Percentiles rank a stretch among this genome's conserved stretches.
Conservation (phyloP, 2,329 filamentous ascomycete genomes). For the Hypoxylon sp. region DNA sequence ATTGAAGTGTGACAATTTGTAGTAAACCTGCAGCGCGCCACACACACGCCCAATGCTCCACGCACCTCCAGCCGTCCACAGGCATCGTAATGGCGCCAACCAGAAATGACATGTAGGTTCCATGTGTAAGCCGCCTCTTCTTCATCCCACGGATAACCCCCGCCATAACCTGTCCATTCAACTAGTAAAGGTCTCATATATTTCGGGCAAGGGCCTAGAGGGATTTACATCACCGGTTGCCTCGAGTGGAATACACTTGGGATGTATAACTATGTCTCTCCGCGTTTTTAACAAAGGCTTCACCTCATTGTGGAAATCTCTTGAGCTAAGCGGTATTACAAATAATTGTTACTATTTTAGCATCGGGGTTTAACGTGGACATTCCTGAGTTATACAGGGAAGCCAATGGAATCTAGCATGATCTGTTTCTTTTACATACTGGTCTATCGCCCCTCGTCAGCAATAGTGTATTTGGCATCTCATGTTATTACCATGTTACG, state of each 20-base stretch:
- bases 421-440: neutral
- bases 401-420: neutral
- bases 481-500: neutral
- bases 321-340: neutral
- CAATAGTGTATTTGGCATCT: neutral
- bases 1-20: slow-evolving; percentile 15
- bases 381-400: neutral
- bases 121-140: neutral
- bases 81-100: neutral
- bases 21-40: neutral
- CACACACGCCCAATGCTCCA: neutral
- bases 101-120: neutral
- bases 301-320: neutral
- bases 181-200: neutral
- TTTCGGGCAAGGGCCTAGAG: neutral
- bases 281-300: neutral
- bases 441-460: neutral
- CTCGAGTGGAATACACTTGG: no score
- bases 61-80: neutral
- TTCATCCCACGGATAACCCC: neutral
- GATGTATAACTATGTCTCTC: slow-evolving; percentile 10
- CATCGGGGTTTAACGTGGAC: neutral
- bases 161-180: neutral
- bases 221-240: no score
- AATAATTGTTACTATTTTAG: neutral